Conservation (phyloP, 2,329 filamentous ascomycete genomes). For the Arachnomyces sp. region DNA sequence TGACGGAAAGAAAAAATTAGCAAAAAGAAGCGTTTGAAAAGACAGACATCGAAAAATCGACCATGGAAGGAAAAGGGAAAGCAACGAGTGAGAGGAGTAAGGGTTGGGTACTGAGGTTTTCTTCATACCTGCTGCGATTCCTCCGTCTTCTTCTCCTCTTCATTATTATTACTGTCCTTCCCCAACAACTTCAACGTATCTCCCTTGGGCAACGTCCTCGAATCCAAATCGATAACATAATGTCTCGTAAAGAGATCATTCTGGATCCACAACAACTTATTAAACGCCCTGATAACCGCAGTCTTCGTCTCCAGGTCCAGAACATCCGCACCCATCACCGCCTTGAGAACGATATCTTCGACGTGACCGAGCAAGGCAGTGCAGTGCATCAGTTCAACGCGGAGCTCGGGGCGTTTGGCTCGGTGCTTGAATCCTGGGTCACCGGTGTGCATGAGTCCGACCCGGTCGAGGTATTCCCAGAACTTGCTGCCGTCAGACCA, state of each 20-base stretch:
- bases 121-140: too few relatives aligned
- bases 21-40: too few relatives aligned
- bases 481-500: slow-evolving; percentile 22
- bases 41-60: too few relatives aligned
- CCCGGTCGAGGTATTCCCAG: slow-evolving; percentile 23
- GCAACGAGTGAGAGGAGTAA: too few relatives aligned
- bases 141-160: too few relatives aligned
- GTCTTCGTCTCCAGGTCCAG: slow-evolving; percentile 19
- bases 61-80: too few relatives aligned
- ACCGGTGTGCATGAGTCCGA: slow-evolving; percentile 23
- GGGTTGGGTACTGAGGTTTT: too few relatives aligned
- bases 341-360: slow-evolving; percentile 20
- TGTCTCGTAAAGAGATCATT: slow-evolving; percentile 25
- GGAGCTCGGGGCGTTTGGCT: slow-evolving; percentile 17
- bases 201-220: too few relatives aligned
- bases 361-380: slow-evolving; percentile 20
- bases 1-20: too few relatives aligned
- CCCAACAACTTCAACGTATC: too few relatives aligned
- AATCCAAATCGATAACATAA: slow-evolving; percentile 10
- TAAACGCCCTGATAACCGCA: slow-evolving; percentile 19
- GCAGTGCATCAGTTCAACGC: slow-evolving; percentile 23
- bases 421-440: slow-evolving; percentile 20
- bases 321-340: slow-evolving; percentile 19
- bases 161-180: too few relatives aligned
- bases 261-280: slow-evolving; percentile 26